These are phyloP conservation scores for Neoboletus brunneissimus DNA, from an alignment of 768 basidiomycete genomes.

Conservation along the genomic window DNA sequence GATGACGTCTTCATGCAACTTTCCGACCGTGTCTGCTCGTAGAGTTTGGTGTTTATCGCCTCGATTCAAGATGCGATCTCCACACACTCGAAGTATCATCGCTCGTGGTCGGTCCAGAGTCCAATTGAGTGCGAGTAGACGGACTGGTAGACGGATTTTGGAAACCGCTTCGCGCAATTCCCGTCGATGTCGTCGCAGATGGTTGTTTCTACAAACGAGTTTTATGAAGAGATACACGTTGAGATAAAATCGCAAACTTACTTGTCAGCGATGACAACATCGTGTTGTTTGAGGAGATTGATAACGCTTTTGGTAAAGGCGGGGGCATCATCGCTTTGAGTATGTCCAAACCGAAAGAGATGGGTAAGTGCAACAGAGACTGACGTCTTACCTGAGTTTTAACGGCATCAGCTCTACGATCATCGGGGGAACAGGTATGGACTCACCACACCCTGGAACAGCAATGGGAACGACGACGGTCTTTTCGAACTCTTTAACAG, in stretches of 20 bases:
- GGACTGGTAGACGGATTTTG: constrained; percentile 50
- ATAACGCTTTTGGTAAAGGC: constrained; percentile 72
- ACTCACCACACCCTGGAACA: constrained; percentile 87
- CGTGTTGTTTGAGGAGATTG: constrained; percentile 53
- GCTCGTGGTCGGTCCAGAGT: constrained; percentile 51
- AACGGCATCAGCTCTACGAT: neutral
- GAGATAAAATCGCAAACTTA: constrained; percentile 34
- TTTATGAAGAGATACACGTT: neutral
- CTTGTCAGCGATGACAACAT: constrained; percentile 94
- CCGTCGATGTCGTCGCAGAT: constrained; percentile 74
- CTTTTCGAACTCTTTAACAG: constrained; percentile 49
- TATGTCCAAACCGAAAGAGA: constrained; percentile 86
- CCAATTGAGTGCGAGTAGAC: constrained; percentile 84
- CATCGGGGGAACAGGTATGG: neutral
- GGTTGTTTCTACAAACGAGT: constrained; percentile 73
- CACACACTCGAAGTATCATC: constrained; percentile 71
- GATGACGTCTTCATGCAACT: constrained; percentile 75
- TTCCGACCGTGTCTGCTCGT: constrained; percentile 48
- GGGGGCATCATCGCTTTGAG: constrained; percentile 85
- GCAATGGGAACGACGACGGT: constrained; percentile 87
- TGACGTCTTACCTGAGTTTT: constrained; percentile 76
- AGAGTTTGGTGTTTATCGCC: constrained; percentile 88
- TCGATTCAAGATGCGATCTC: constrained; percentile 67
- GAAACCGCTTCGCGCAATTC: constrained; percentile 57
- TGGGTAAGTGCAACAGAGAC: constrained; percentile 74